These are phyloP conservation scores for Leishmania guyanensis DNA, from an alignment of 208 protist genomes.

Conservation along the genomic window DNA sequence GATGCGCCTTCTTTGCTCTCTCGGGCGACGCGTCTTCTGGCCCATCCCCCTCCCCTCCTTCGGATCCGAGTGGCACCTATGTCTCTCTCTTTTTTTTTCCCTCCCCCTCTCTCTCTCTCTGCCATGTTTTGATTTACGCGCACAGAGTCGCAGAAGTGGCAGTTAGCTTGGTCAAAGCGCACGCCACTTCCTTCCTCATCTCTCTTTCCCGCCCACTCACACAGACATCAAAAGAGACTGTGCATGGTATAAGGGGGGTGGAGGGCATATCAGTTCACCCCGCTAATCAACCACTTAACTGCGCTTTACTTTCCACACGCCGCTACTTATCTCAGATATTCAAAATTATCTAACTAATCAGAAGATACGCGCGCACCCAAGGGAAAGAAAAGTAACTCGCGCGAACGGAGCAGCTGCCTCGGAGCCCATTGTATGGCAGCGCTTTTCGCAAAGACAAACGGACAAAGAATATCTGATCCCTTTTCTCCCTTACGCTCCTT, in stretches of 20 bases:
- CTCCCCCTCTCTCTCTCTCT: not conserved
- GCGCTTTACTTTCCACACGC: not conserved
- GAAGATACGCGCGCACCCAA: not conserved
- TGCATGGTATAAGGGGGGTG: not conserved
- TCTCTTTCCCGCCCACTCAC: not conserved
- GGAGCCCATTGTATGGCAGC: not conserved
- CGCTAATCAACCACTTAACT: not conserved
- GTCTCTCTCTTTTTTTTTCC: not conserved
- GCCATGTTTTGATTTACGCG: not conserved
- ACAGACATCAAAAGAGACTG: not conserved
- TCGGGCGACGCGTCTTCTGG: too few species aligned
- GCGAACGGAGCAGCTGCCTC: not conserved
- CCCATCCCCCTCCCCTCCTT: not conserved
- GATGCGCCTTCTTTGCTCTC: not conserved
- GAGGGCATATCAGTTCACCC: not conserved
- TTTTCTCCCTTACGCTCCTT: not conserved
- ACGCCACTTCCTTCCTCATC: not conserved
- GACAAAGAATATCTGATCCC: not conserved
- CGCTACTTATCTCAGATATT: not conserved
- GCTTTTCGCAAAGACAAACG: not conserved
- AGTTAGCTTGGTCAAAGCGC: not conserved
- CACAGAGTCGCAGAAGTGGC: not conserved
- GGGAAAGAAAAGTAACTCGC: slow-evolving; percentile 4
- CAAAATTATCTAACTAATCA: not conserved
- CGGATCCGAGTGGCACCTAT: not conserved